Base-by-base conservation (phyloP, 345 rosid species). In the Triadica sebifera region DNA sequence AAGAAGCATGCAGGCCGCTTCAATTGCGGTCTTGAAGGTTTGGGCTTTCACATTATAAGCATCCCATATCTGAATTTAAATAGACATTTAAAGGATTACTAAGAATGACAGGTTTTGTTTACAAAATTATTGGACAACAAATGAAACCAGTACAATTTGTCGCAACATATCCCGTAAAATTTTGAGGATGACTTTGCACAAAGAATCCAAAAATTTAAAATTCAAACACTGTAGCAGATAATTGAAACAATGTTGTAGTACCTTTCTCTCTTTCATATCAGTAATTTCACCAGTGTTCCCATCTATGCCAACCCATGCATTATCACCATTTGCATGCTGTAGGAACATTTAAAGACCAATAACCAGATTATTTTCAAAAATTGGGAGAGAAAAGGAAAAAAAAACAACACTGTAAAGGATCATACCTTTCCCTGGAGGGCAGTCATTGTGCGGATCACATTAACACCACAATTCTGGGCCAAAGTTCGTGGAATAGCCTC, bases 221-320 rank as follows among this genome's bases (percentile, higher is more conserved):
- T 43, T 29, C 24, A 9, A 43, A 25, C 68, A 45, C 22, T 22
- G 45, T 43, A 67, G 12, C 17, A 13, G 29, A 50, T 22, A 19
- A 52, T 19, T 17, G 41, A 47, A 53, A 49, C 74, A 29, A 6
- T 63, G 78, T 34, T 38, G n/a, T 17, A 60, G 51, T 83, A 87
- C 98, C 93, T 94, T 91, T 62, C 75, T 77, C 78, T 92, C 98
- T 82, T 91, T 92, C 98, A 91, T 89, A 87, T 94, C 97, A 64
- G 92, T 77, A 69, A 94, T 85, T 66, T 86, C 98, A 75, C 98
- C 98, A 4, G 97, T 85, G 80, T 87, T 92, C 39, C 98, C 98
- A 53, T 92, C 97, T n/a, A 94, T 92, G 85, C 98, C 98, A 29
- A 80, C 79, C 98, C 98, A 94, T 61, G 98, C 97, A 81, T 94